Evolutionary conservation across 108 stramenopile species (phyloP).

Genomic region (Skeletonema marinoi): DNA sequence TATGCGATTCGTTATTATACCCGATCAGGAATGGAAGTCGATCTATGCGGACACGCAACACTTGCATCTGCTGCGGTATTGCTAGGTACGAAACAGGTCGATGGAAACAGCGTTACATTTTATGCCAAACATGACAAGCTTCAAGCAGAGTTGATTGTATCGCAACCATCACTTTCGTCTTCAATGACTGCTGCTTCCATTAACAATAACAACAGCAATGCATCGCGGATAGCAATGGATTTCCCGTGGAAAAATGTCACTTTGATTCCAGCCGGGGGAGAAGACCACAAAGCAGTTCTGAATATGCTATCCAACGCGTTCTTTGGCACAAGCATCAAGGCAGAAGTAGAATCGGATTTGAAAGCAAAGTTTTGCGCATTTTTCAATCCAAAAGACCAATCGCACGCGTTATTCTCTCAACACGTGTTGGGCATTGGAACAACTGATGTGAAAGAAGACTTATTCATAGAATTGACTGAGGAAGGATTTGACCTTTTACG

Average conservation of each 20-base stretch:
- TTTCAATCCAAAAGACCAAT: slow-evolving; percentile 34
- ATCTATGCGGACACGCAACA: slow-evolving; percentile 93
- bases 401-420: slow-evolving; percentile 31
- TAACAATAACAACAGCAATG: slow-evolving; percentile 14
- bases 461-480: slow-evolving; percentile 75
- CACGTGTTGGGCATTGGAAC: slow-evolving; percentile 61
- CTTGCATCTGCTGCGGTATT: slow-evolving; percentile 69
- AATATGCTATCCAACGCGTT: slow-evolving; percentile 66
- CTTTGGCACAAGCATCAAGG: slow-evolving; percentile 27
- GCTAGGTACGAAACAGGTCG: slow-evolving; percentile 31
- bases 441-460: slow-evolving; percentile 68
- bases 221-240: slow-evolving; percentile 49
- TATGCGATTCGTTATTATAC: slow-evolving; percentile 75
- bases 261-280: slow-evolving; percentile 13
- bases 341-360: neutral
- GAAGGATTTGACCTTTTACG: slow-evolving; percentile 63
- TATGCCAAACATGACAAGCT: slow-evolving; percentile 59
- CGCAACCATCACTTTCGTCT: slow-evolving; percentile 8
- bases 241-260: slow-evolving; percentile 47
- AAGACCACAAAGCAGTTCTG: slow-evolving; percentile 37
- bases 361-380: neutral
- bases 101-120: slow-evolving; percentile 44
- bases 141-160: slow-evolving; percentile 38
- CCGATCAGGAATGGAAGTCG: slow-evolving; percentile 78
- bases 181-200: slow-evolving; percentile 20